Percentiles rank a stretch among this genome's conserved stretches.
phyloP scores from a whole-genome alignment of 495 filamentous ascomycete genomes.

The Aspergillus baeticus region DNA sequence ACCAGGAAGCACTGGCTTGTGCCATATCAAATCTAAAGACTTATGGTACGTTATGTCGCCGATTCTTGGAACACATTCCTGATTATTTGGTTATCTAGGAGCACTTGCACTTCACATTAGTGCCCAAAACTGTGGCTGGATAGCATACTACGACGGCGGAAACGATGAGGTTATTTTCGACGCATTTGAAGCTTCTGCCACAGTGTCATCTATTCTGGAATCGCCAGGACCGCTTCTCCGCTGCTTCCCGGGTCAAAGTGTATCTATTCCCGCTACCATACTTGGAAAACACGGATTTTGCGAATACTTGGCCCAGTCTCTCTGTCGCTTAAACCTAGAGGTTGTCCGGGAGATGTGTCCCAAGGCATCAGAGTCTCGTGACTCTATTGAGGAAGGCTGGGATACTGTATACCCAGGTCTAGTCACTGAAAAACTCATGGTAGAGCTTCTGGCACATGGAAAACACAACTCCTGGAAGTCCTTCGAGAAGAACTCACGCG shows the following conservation, averaged over 20 bases:
- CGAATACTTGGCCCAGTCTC: slow-evolving; percentile 6
- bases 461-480: slow-evolving; percentile 9
- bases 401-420: slow-evolving; percentile 56
- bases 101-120: slow-evolving; percentile 18
- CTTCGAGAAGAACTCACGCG: slow-evolving; percentile 17
- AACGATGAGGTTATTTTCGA: slow-evolving; percentile 17
- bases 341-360: slow-evolving; percentile 14
- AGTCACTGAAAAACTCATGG: slow-evolving; percentile 54
- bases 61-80: neutral
- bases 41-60: slow-evolving; percentile 2
- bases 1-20: slow-evolving; percentile 5
- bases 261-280: slow-evolving; percentile 11
- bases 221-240: slow-evolving; percentile 9
- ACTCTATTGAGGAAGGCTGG: slow-evolving; percentile 39
- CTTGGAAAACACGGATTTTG: slow-evolving; percentile 15
- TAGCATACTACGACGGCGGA: slow-evolving; percentile 13
- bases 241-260: slow-evolving; percentile 16
- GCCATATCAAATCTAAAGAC: slow-evolving; percentile 7
- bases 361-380: slow-evolving; percentile 37
- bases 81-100: slow-evolving; percentile 8
- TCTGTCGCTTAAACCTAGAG: slow-evolving; percentile 14
- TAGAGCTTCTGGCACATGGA: slow-evolving; percentile 21
- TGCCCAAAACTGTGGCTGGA: slow-evolving; percentile 21
- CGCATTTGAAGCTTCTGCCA: slow-evolving; percentile 19
- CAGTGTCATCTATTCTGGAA: slow-evolving; percentile 7